Percentiles rank a stretch among this genome's conserved stretches.
Evolutionary conservation across 176 grass and related monocot genomes (phyloP).

Genomic region (Triticum dicoccoides): DNA sequence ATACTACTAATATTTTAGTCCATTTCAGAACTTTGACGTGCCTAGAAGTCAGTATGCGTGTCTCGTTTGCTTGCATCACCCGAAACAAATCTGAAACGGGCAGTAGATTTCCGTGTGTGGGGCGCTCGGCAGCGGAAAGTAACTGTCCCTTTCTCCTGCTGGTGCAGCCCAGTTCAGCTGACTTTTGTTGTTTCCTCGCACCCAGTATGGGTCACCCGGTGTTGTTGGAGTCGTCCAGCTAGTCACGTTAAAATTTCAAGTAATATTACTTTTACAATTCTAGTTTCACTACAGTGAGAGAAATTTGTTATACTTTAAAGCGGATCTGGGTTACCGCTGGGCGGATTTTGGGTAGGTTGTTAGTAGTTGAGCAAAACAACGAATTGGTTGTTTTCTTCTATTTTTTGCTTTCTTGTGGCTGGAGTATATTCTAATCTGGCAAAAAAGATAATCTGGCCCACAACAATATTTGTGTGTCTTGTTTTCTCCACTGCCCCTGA

Average conservation of each 20-base stretch:
- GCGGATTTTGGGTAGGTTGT: constrained; percentile 10
- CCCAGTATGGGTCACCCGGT: background rate
- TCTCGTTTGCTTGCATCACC: background rate
- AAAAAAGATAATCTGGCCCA: constrained; percentile 24
- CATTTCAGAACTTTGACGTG: constrained; percentile 12
- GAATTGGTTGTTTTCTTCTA: constrained; percentile 6
- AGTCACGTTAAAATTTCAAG: background rate
- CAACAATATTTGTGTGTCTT: constrained; percentile 18
- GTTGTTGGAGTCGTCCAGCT: background rate
- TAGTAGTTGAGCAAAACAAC: constrained; percentile 1
- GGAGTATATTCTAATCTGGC: constrained; percentile 40
- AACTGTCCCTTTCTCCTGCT: constrained; percentile 8
- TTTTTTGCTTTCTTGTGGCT: constrained; percentile 20
- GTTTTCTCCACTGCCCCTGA: constrained; percentile 31
- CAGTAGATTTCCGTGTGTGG: background rate
- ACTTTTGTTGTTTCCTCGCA: background rate
- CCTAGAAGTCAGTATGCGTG: background rate
- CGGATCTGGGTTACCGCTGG: background rate
- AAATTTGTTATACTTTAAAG: background rate
- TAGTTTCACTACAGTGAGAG: background rate
- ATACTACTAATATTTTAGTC: background rate
- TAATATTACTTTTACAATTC: background rate
- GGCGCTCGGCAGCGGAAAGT: background rate
- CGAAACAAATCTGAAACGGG: background rate
- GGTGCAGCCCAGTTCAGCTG: background rate